Percentiles rank a stretch among this genome's conserved stretches.
Evolutionary conservation across 441 rosid species (phyloP).

Genomic region (Pelargonium citronellum): DNA sequence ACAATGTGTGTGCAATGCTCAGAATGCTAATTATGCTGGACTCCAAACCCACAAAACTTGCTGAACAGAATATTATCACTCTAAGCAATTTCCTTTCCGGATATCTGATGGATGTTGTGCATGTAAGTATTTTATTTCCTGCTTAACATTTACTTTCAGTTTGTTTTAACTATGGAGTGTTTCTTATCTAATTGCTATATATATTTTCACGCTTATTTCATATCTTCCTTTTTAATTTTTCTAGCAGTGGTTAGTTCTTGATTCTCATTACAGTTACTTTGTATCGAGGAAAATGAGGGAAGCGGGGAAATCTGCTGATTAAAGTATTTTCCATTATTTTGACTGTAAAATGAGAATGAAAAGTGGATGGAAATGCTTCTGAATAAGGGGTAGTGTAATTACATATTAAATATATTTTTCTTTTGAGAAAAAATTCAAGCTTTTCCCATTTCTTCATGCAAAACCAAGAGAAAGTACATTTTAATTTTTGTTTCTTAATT

Average conservation of each 20-base stretch:
- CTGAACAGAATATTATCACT: conserved; percentile 44
- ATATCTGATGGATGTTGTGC: conserved; percentile 53
- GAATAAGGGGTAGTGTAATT: background rate
- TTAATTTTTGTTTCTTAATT: background rate
- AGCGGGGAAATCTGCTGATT: background rate
- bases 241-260: background rate
- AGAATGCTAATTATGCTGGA: conserved; percentile 57
- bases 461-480: background rate
- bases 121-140: conserved; percentile 37
- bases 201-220: background rate
- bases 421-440: background rate
- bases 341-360: background rate
- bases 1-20: conserved; percentile 69
- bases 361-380: background rate
- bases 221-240: background rate
- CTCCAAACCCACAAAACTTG: conserved; percentile 63
- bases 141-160: background rate
- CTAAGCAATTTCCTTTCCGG: conserved; percentile 49
- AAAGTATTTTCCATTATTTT: background rate
- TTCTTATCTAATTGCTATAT: conserved; percentile 4
- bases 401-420: background rate
- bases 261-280: background rate
- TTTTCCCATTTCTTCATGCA: background rate
- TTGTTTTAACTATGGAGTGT: background rate
- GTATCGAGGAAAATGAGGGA: background rate